Evolutionary conservation across 73 alveolate genomes (phyloP).

Genomic region (Loxodes magnus): DNA sequence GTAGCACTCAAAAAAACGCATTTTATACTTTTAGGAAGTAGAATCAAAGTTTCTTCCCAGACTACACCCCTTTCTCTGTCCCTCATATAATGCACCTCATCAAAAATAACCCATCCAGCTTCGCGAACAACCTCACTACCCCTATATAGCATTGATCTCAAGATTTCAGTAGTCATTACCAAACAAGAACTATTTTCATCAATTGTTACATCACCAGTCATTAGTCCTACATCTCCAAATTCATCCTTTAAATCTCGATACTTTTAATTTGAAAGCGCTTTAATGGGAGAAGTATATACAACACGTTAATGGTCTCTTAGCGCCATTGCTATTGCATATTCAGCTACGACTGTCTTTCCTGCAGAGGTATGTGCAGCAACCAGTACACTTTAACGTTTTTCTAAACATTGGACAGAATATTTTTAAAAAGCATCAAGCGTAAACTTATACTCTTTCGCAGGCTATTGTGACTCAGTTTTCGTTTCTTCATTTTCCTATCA

Average conservation of each 20-base stretch:
- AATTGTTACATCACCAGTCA: constrained; percentile 99
- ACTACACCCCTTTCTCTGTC: constrained; percentile 99
- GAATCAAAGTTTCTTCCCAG: constrained; percentile 99
- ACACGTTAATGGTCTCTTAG: constrained; percentile 91
- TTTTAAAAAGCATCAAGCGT: constrained; percentile 90
- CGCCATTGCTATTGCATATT: constrained; percentile 98
- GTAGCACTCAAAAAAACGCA: constrained; percentile 99
- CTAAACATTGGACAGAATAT: constrained; percentile 87
- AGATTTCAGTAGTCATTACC: constrained; percentile 99
- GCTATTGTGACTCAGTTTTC: constrained; percentile 11
- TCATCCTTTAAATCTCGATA: constrained; percentile 96
- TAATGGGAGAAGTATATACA: constrained; percentile 98
- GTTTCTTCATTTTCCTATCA: not conserved
- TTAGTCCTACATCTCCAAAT: constrained; percentile 98
- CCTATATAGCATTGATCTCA: constrained; percentile 97
- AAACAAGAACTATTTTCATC: constrained; percentile 93
- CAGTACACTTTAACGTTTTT: constrained; percentile 90
- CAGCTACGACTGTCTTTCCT: constrained; percentile 99
- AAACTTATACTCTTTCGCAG: constrained; percentile 79
- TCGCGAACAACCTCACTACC: constrained; percentile 98
- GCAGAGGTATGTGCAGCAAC: constrained; percentile 99
- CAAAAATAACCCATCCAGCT: constrained; percentile 99
- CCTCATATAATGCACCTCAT: constrained; percentile 99
- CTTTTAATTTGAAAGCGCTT: constrained; percentile 98
- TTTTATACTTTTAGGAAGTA: constrained; percentile 65